phyloP scores from a whole-genome alignment of 2,329 filamentous ascomycete genomes.

The Cercospora sesami region DNA sequence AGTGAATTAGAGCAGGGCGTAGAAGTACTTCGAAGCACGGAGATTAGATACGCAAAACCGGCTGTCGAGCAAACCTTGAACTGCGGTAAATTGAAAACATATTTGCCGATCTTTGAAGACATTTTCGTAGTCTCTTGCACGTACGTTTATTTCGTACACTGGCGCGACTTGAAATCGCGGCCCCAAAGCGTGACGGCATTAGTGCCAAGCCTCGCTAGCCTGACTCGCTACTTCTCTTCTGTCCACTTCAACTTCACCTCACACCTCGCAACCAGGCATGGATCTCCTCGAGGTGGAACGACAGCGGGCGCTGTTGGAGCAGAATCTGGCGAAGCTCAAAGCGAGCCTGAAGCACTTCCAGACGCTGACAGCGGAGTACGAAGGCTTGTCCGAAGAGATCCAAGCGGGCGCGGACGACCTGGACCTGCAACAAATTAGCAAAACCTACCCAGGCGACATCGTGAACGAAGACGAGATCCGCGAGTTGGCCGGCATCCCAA shows the following conservation, averaged over 20 bases:
- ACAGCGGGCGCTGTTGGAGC: conserved; percentile 73
- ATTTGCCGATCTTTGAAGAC: not conserved
- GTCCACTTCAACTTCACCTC: conserved; percentile 9
- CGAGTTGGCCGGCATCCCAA: conserved; percentile 53
- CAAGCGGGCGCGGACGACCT: conserved; percentile 47
- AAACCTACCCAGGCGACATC: conserved; percentile 63
- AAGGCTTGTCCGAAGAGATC: conserved; percentile 82
- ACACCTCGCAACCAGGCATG: conserved; percentile 26
- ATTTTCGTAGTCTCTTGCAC: not conserved
- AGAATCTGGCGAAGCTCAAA: conserved; percentile 70
- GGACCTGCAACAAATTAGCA: conserved; percentile 49
- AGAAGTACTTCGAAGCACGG: not conserved
- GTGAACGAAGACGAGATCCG: conserved; percentile 62
- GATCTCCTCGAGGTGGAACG: conserved; percentile 68
- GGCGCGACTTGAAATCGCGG: not conserved
- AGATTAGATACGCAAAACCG: not conserved
- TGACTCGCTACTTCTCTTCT: conserved; percentile 8
- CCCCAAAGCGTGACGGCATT: not conserved
- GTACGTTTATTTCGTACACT: not conserved
- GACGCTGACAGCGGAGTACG: conserved; percentile 88
- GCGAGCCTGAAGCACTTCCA: conserved; percentile 84
- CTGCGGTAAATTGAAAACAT: not conserved
- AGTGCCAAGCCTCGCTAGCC: not conserved
- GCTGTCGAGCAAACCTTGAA: not conserved
- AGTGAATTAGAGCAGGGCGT: conserved; percentile 18